phyloP scores from a whole-genome alignment of 1,139 yeast species.

The Ogataea hybrid region DNA sequence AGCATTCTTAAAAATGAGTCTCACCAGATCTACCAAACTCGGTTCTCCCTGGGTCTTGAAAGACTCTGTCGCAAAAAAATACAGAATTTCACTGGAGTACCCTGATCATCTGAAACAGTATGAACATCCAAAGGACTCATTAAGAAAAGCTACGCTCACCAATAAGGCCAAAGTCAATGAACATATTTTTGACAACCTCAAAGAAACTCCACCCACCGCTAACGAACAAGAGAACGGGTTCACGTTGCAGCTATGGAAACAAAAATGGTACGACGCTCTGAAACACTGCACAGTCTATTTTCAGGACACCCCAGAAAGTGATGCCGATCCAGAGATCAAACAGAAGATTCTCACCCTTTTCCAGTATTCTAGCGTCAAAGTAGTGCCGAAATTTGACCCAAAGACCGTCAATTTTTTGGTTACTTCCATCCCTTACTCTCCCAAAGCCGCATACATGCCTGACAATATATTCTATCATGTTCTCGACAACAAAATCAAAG shows the following conservation, averaged over 20 bases:
- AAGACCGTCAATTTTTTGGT: slow-evolving; percentile 42
- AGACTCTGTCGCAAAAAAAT: slow-evolving; percentile 62
- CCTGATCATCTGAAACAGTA: slow-evolving; percentile 42
- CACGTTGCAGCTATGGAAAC: slow-evolving; percentile 32
- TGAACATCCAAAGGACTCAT: slow-evolving; percentile 13
- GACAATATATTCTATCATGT: slow-evolving; percentile 69
- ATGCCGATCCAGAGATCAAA: slow-evolving; percentile 24
- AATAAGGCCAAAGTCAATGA: slow-evolving; percentile 6
- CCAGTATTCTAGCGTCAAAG: slow-evolving; percentile 28
- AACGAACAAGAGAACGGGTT: slow-evolving; percentile 27
- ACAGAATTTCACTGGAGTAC: slow-evolving; percentile 55
- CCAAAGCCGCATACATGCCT: slow-evolving; percentile 36
- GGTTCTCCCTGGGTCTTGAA: slow-evolving; percentile 99
- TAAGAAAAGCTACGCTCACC: slow-evolving; percentile 4
- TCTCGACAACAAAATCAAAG: slow-evolving; percentile 59
- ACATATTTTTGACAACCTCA: slow-evolving; percentile 29
- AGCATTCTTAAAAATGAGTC: slow-evolving; percentile 82
- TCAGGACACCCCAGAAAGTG: slow-evolving; percentile 24
- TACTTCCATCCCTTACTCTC: slow-evolving; percentile 50
- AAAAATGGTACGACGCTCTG: slow-evolving; percentile 32
- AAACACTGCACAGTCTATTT: slow-evolving; percentile 29
- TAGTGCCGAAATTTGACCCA: slow-evolving; percentile 30
- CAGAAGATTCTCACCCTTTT: slow-evolving; percentile 29
- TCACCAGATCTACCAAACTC: slow-evolving; percentile 75
- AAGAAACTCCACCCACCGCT: slow-evolving; percentile 35